phyloP scores from a whole-genome alignment of 768 basidiomycete genomes.

The Termitomyces sp. region DNA sequence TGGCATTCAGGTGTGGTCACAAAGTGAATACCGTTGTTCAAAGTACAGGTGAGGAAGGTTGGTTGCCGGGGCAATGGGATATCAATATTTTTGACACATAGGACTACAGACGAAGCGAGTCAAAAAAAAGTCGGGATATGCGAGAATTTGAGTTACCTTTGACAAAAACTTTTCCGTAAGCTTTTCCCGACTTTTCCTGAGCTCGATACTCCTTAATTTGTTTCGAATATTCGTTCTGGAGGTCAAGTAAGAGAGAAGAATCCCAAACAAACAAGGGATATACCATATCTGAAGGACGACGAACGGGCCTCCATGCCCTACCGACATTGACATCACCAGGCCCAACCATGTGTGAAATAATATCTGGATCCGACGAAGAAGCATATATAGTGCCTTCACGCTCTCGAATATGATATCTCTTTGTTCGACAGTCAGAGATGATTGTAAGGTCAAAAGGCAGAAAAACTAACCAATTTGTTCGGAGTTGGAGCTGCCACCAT shows the following conservation, averaged over 20 bases:
- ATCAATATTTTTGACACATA: slow-evolving; percentile 65
- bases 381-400: slow-evolving; percentile 76
- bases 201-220: slow-evolving; percentile 79
- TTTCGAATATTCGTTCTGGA: slow-evolving; percentile 88
- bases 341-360: slow-evolving; percentile 60
- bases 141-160: slow-evolving; percentile 50
- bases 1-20: slow-evolving; percentile 82
- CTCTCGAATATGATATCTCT: slow-evolving; percentile 82
- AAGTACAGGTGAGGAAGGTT: slow-evolving; percentile 74
- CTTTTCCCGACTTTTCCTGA: slow-evolving; percentile 72
- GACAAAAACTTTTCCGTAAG: slow-evolving; percentile 91
- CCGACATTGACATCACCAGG: slow-evolving; percentile 83
- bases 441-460: slow-evolving; percentile 1
- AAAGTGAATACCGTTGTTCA: slow-evolving; percentile 96
- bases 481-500: slow-evolving; percentile 37
- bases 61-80: slow-evolving; percentile 75
- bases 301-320: slow-evolving; percentile 80
- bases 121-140: neutral
- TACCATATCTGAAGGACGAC: slow-evolving; percentile 94
- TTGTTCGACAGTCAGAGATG: slow-evolving; percentile 15
- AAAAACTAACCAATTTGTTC: slow-evolving; percentile 36
- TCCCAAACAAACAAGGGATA: slow-evolving; percentile 13
- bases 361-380: slow-evolving; percentile 66
- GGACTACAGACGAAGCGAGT: slow-evolving; percentile 43
- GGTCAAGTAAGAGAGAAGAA: slow-evolving; percentile 4